Evolutionary conservation across 1,139 yeast species (phyloP).

Genomic region (Nematodospora anomalae): DNA sequence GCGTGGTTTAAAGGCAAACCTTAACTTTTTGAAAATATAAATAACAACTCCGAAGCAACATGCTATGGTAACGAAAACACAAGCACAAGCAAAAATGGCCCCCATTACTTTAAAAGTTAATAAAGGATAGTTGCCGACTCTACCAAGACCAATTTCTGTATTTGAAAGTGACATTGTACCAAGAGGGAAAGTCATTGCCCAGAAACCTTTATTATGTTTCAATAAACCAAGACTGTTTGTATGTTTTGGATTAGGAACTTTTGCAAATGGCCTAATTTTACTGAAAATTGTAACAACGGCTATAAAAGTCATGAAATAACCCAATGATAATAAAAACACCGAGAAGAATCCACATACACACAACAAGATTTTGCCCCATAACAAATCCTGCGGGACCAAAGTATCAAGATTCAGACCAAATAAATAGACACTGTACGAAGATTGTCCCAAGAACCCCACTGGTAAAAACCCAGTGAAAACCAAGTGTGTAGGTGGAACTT

Average conservation of each 20-base stretch:
- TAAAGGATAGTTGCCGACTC: slow-evolving; percentile 34
- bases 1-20: slow-evolving; percentile 4
- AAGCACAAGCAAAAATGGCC: slow-evolving; percentile 54
- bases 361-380: slow-evolving; percentile 20
- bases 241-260: slow-evolving; percentile 13
- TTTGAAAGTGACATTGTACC: slow-evolving; percentile 78
- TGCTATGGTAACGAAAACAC: slow-evolving; percentile 28
- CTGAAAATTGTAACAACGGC: slow-evolving; percentile 49
- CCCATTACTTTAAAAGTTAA: slow-evolving; percentile 60
- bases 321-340: slow-evolving; percentile 56
- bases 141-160: slow-evolving; percentile 46
- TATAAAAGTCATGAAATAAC: slow-evolving; percentile 61
- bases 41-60: slow-evolving; percentile 32
- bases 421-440: slow-evolving; percentile 63
- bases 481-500: slow-evolving; percentile 51
- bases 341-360: slow-evolving; percentile 33
- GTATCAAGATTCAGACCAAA: slow-evolving; percentile 46
- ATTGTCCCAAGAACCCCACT: slow-evolving; percentile 66
- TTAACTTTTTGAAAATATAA: slow-evolving; percentile 9
- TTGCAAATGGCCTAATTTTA: slow-evolving; percentile 35
- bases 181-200: slow-evolving; percentile 89
- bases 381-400: slow-evolving; percentile 17
- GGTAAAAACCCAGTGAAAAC: slow-evolving; percentile 32
- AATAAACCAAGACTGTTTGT: slow-evolving; percentile 16
- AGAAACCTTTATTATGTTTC: slow-evolving; percentile 51